Conservation (phyloP, 1,284 basidiomycete species). For the Ustilago crameri region DNA sequence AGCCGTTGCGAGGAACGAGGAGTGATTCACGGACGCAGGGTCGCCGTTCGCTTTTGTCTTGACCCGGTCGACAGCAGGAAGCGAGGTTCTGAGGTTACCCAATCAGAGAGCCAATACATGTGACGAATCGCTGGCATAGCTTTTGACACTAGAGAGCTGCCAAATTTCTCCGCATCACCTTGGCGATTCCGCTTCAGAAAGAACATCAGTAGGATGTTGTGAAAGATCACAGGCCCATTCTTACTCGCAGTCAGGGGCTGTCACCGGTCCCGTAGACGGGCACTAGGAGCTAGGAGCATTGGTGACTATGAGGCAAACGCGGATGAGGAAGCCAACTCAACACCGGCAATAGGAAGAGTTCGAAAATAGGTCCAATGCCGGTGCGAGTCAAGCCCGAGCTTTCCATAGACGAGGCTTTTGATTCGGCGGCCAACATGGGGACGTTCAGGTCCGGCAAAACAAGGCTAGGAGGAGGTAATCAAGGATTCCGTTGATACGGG, state of each 20-base stretch:
- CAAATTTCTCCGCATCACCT: too few species aligned
- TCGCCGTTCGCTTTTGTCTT: not conserved
- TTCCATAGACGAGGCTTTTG: not conserved
- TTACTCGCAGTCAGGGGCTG: too few species aligned
- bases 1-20: not conserved
- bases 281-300: constrained; percentile 22
- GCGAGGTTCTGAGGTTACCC: not conserved
- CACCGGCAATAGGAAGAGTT: not conserved
- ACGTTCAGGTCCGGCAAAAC: not conserved
- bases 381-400: constrained; percentile 8
- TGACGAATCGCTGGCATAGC: too few species aligned
- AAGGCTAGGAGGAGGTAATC: too few species aligned
- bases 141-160: too few species aligned
- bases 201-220: too few species aligned
- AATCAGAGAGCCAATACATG: not conserved
- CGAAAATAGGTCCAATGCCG: constrained; percentile 7
- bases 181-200: too few species aligned
- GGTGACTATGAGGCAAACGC: not conserved
- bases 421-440: not conserved
- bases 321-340: not conserved
- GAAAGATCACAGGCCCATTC: too few species aligned
- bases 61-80: not conserved
- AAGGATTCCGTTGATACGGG: not conserved
- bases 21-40: not conserved
- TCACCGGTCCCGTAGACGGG: constrained; percentile 19